Base-by-base conservation (phyloP, 2,329 filamentous ascomycete species). In the Xylariaceae sp. region DNA sequence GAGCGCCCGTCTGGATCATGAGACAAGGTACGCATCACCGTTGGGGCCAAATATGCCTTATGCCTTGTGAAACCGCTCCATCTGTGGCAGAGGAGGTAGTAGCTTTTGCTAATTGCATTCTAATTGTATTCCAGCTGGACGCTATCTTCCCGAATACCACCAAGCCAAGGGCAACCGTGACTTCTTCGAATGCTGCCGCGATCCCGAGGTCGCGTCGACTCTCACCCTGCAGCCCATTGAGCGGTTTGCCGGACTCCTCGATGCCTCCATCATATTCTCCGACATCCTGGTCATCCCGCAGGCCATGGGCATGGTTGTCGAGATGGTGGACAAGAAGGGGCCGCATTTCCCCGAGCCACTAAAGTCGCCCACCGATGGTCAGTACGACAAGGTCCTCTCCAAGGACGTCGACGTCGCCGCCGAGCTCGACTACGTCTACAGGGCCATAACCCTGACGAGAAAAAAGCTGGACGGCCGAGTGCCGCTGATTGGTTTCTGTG, bases 1-100 rank as follows among this genome's bases (percentile, higher is more conserved):
- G 92, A 50, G 85, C 92, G 46, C 92, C 92, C 41, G 87, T 94
- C 72, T 98, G 92, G 92, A 88, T 98, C 62, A 98, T 98, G 92
- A 85, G 92, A 66, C 92, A 98, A 80, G 88, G 88, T 90, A 71
- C 63, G 64, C 9, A n/a, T 23, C 32, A n/a, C n/a, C n/a, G n/a
- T n/a, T n/a, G n/a, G n/a, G n/a, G n/a, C n/a, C n/a, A n/a, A n/a
- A n/a, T n/a, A n/a, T n/a, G n/a, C n/a, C n/a, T n/a, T n/a, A n/a
- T n/a, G n/a, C n/a, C n/a, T n/a, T n/a, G n/a, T n/a, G n/a, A n/a
- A n/a, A n/a, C n/a, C n/a, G n/a, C n/a, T n/a, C n/a, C n/a, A n/a
- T n/a, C n/a, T n/a, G n/a, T n/a, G n/a, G n/a, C n/a, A n/a, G n/a
- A n/a, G n/a, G n/a, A n/a, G n/a, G n/a, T n/a, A n/a, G n/a, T n/a